Base-by-base conservation (phyloP, 2,329 filamentous ascomycete genomes). In the Diaporthe caulivora region DNA sequence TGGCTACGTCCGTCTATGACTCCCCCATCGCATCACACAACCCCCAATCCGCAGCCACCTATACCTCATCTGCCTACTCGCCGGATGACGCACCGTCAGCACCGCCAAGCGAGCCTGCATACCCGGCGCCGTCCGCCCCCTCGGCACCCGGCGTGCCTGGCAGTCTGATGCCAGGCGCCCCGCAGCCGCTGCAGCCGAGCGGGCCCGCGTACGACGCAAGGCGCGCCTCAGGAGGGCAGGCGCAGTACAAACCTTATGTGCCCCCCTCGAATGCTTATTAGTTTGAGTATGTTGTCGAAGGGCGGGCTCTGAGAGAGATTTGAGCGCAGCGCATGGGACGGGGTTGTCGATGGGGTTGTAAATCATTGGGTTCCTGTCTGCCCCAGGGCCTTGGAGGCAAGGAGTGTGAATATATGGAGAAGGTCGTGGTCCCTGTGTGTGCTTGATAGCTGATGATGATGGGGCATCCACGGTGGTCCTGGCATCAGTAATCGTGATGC, bases 1-100 rank as follows among this genome's bases (percentile, higher is more conserved):
- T 96, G 60, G 92, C 93, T 34, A 95, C 93, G 0, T 93, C 93
- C 1, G 90, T 90, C 13, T 95, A 95, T 79, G 93, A 95, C 81
- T 93, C 93, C 4, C 93, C 93, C 54, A 87, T 93, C 51, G 89
- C 87, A 17, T 81, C 86, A 8, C 86, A 88, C 79, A 87, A 86
- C 78, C 84, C 84, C 40, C 82, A 80, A 75, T 83, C 83, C 57
- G 80, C 82, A 21, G 82, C 83, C 29, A 83, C 85, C 2, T 89
- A 85, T 77, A 82, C 85, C 3, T 84, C 84, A 54, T 86, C 87
- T 0, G 83, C 83, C 40, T 87, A 88, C 78, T 86, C 86, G 6
- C 83, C 85, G 8, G 87, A 90, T 13, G 87, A 89, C 70, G 80
- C 80, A 68, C 77, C 78, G 71, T 75, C 80, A 75, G 75, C 79